These are phyloP conservation scores for Naegleria fowleri DNA, from an alignment of 208 protist species.

Conservation along the genomic window DNA sequence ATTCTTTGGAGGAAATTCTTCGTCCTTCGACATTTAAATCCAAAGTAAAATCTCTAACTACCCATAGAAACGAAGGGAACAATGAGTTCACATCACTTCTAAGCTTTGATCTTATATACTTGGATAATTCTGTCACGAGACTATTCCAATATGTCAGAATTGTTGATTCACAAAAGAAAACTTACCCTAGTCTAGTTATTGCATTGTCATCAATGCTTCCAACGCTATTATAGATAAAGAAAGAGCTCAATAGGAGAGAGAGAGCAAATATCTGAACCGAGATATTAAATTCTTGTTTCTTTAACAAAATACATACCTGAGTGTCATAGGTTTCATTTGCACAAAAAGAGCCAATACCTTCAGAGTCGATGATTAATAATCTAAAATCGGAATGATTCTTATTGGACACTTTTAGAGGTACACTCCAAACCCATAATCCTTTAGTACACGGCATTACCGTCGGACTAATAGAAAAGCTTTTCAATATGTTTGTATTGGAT, in stretches of 20 bases:
- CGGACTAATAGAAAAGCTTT: conserved; percentile 37
- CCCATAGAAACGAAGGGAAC: conserved; percentile 41
- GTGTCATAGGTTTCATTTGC: conserved; percentile 38
- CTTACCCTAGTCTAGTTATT: conserved; percentile 34
- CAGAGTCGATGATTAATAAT: conserved; percentile 41
- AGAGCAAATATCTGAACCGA: conserved; percentile 37
- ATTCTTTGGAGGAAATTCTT: conserved; percentile 26
- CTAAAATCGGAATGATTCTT: background rate
- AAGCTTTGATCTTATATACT: conserved; percentile 24
- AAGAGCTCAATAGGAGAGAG: conserved; percentile 37
- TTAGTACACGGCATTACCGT: conserved; percentile 41
- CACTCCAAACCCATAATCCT: conserved; percentile 45
- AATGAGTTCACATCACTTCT: background rate
- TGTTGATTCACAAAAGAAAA: background rate
- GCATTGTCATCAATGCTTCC: conserved; percentile 41
- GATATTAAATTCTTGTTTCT: background rate
- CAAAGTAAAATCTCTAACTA: conserved; percentile 44
- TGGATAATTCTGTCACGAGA: conserved; percentile 40
- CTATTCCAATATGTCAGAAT: background rate
- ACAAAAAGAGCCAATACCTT: conserved; percentile 34
- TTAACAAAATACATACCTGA: conserved; percentile 23
- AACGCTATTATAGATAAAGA: conserved; percentile 44
- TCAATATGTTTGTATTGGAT: background rate
- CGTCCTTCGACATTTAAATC: conserved; percentile 25
- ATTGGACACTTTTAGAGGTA: background rate